Evolutionary conservation across 2,329 filamentous ascomycete species (phyloP).

Genomic region (Fusarium sp.): DNA sequence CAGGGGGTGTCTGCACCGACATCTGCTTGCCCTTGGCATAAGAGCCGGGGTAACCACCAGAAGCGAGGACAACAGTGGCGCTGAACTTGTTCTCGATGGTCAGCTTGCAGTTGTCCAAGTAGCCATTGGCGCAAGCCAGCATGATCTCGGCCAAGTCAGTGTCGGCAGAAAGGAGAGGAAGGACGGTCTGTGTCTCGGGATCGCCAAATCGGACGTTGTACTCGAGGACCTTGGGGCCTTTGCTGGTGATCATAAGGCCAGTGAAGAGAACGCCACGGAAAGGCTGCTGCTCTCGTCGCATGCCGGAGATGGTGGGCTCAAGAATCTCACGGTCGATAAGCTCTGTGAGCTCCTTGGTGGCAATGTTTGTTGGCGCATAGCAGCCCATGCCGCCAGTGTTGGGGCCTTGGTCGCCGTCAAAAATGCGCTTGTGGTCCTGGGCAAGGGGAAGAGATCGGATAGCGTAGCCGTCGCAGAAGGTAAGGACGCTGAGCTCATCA

Average conservation of each 20-base stretch:
- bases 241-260: constrained; percentile 90
- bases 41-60: constrained; percentile 87
- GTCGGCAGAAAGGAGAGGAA: constrained; percentile 78
- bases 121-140: constrained; percentile 81
- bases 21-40: constrained; percentile 82
- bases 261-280: constrained; percentile 84
- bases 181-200: constrained; percentile 85
- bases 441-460: constrained; percentile 87
- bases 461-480: constrained; percentile 89
- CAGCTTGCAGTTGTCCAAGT: constrained; percentile 75
- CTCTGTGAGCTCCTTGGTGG: constrained; percentile 78
- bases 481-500: constrained; percentile 91
- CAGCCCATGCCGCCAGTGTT: constrained; percentile 99
- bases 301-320: constrained; percentile 89
- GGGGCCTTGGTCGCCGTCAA: constrained; percentile 87
- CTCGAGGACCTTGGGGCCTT: constrained; percentile 82
- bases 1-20: constrained; percentile 58
- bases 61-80: constrained; percentile 92
- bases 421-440: constrained; percentile 96
- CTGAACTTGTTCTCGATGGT: constrained; percentile 77
- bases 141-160: constrained; percentile 88
- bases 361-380: constrained; percentile 89
- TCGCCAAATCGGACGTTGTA: constrained; percentile 94
- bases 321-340: constrained; percentile 84
- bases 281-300: constrained; percentile 81